Base-by-base conservation (phyloP, 83 land plant species). In the Larix sibirica region DNA sequence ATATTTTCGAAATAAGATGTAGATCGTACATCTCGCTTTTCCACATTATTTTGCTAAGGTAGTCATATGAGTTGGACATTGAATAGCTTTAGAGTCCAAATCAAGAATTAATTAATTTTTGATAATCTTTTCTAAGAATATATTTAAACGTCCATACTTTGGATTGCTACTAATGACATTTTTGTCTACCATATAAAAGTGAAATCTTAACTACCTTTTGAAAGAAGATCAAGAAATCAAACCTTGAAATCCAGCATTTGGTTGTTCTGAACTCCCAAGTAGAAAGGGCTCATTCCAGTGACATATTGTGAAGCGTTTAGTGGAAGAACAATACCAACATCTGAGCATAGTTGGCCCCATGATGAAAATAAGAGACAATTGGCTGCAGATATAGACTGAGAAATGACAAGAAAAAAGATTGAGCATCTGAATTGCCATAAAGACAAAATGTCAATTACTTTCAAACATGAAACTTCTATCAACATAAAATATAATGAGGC, bases 341-440 rank as follows among this genome's bases (percentile, higher is more conserved):
- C 47, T 59, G 92, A 92, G 31, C 96, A 75, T 79, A 94, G 79
- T 94, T 94, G 79, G 92, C 96, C 12, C 96, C 96, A 62, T 89
- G 92, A 21, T 73, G 86, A 81, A 73, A 94, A 62, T 92, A 89
- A 13, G 96, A 92, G 17, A 92, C 94, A 20, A 92, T 86, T 12
- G 96, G 86, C 81, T 92, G 90, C 84, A 94, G 74, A 66, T 94
- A 94, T 24, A 94, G 96, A 82, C 88, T 92, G 47, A 94, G 31
- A 81, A 84, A 94, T 56, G 94, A 91, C 60, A 92, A 54, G 58
- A 92, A 94, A 9, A 94, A 79, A 59, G 83, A 89, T 64, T 94
- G 91, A 71, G 94, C 96, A 90, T 93, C 85, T 68, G 17, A 28
- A 68, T 26, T 31, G 36, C 36, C 26, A 26, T 26, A 1, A 17